phyloP scores from a whole-genome alignment of 176 grass and related monocot genomes.

The barley (Hordeum vulgare) region MorexV3_pseudomolecules_assembly NC_058524.1:304075340-304075839 shows the following conservation, averaged over 20 bases:
- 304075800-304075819: not conserved
- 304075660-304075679: not conserved
- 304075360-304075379: slow-evolving; percentile 2
- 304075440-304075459: not conserved
- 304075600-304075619: not conserved
- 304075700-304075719: not conserved
- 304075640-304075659: not conserved
- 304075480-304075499: not conserved
- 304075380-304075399: not conserved
- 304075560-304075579: not conserved
- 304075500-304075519: not conserved
- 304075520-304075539: no score
- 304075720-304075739: not conserved
- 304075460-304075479: not conserved
- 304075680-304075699: not conserved
- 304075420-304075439: not conserved
- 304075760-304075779: not conserved
- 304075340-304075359: not conserved
- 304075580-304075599: not conserved
- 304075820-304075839: slow-evolving; percentile 16
- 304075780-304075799: not conserved
- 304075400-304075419: not conserved
- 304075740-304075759: not conserved
- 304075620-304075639: not conserved
- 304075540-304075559: not conserved